Evolutionary conservation across 768 basidiomycete species (phyloP).

Genomic region (Lactifluus rugatus): DNA sequence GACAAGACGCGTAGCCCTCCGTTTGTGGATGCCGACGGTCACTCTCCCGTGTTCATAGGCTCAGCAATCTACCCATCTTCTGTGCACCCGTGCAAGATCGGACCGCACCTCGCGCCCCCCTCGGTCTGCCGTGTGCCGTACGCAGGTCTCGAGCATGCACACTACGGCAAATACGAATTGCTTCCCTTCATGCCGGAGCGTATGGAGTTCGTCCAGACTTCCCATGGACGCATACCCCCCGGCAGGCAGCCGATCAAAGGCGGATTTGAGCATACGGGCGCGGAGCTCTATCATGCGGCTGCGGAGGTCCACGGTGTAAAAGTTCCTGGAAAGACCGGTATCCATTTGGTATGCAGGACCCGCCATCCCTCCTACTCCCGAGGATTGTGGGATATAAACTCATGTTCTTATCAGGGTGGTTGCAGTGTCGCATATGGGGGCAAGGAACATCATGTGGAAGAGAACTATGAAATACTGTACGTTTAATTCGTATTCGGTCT

Average conservation of each 20-base stretch:
- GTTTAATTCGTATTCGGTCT: conserved; percentile 9
- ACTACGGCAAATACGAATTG: conserved; percentile 65
- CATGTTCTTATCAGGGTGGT: not conserved
- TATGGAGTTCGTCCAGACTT: conserved; percentile 69
- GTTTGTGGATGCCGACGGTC: conserved; percentile 46
- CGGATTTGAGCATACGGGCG: conserved; percentile 62
- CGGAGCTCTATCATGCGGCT: conserved; percentile 58
- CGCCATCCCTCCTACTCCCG: not conserved
- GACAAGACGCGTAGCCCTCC: conserved; percentile 41
- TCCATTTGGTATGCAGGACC: conserved; percentile 44
- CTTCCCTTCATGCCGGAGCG: conserved; percentile 54
- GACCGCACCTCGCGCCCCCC: conserved; percentile 33
- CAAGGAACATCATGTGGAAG: conserved; percentile 30
- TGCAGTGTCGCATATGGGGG: conserved; percentile 1
- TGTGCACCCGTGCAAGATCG: conserved; percentile 81
- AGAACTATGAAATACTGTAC: conserved; percentile 38
- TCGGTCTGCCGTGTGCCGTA: conserved; percentile 46
- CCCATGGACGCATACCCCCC: conserved; percentile 47
- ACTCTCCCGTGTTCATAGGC: conserved; percentile 57
- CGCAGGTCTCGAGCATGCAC: conserved; percentile 49
- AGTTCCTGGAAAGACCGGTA: conserved; percentile 65
- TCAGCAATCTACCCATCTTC: conserved; percentile 56
- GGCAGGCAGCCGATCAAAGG: conserved; percentile 58
- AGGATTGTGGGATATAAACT: not conserved
- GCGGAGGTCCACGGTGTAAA: conserved; percentile 39